phyloP scores from a whole-genome alignment of 2,329 filamentous ascomycete species.

The Fusarium brevicatenulatum region DNA sequence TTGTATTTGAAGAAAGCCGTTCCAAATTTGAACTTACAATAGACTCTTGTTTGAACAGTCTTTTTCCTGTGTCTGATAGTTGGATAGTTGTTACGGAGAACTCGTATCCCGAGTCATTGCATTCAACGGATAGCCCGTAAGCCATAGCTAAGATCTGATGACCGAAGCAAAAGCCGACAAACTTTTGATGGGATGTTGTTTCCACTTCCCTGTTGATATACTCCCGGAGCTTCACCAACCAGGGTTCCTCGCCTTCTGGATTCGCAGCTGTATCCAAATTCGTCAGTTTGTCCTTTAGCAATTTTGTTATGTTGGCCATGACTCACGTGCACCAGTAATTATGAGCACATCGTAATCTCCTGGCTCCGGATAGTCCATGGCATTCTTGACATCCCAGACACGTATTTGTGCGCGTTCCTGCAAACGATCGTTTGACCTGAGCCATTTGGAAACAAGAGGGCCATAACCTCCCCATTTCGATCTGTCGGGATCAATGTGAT shows the following conservation, averaged over 20 bases:
- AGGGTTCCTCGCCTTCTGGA: neutral
- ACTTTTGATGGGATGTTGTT: neutral
- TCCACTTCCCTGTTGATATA: neutral
- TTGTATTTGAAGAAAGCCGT: accelerated
- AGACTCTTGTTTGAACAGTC: neutral
- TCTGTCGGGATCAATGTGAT: neutral
- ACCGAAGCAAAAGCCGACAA: neutral
- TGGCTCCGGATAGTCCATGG: neutral
- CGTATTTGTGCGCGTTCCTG: neutral
- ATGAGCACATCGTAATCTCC: neutral
- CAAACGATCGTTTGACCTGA: neutral
- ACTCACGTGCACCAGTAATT: neutral
- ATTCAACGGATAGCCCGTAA: neutral
- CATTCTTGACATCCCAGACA: neutral
- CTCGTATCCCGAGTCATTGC: neutral
- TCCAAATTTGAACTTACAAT: accelerated
- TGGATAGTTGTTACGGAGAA: neutral
- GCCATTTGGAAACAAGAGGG: neutral
- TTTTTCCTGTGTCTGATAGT: neutral
- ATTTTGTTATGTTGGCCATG: neutral
- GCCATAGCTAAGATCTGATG: neutral
- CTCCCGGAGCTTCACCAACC: neutral
- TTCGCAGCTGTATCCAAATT: neutral
- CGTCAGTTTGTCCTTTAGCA: neutral
- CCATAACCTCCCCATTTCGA: neutral